A percentile compares a stretch with the other conserved stretches of the same genome.
phyloP scores from a whole-genome alignment of 768 basidiomycete species.

The Daedaleopsis sinensis region DNA sequence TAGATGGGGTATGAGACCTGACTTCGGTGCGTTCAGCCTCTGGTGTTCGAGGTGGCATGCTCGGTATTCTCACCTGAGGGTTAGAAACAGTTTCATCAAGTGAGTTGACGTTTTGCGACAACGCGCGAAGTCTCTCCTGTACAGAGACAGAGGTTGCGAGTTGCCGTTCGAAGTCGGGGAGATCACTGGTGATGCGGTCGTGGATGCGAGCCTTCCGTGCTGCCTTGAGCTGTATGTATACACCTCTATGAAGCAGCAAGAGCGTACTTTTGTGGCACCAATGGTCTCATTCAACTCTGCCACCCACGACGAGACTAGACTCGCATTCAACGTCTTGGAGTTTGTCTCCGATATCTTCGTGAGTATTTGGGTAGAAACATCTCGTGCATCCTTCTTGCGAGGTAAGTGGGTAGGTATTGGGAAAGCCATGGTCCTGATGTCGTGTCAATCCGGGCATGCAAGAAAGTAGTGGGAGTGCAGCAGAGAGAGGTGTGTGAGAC shows the following conservation, averaged over 20 bases:
- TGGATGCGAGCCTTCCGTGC: conserved; percentile 61
- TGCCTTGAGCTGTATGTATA: conserved; percentile 7
- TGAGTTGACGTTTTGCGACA: conserved; percentile 55
- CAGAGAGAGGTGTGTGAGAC: too few species aligned
- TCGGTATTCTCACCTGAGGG: conserved; percentile 52
- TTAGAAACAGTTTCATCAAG: conserved; percentile 56
- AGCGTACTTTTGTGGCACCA: conserved; percentile 64
- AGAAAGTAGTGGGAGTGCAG: background rate
- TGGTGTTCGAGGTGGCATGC: background rate
- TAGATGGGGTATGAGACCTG: conserved; percentile 66
- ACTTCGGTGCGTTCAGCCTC: conserved; percentile 42
- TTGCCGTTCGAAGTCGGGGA: conserved; percentile 66
- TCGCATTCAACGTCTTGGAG: conserved; percentile 57
- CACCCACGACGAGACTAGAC: conserved; percentile 70
- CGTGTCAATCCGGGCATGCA: background rate
- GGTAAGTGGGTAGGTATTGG: conserved; percentile 73
- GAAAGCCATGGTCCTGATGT: conserved; percentile 60
- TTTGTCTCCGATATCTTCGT: conserved; percentile 69
- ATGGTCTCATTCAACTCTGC: conserved; percentile 75
- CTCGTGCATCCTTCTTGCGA: conserved; percentile 57
- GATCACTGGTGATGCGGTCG: conserved; percentile 68
- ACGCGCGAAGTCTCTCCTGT: conserved; percentile 55
- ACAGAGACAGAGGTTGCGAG: conserved; percentile 63
- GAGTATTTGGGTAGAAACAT: conserved; percentile 73
- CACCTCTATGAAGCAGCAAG: background rate